A percentile compares a stretch with the other conserved stretches of the same genome.
Conservation (phyloP, 345 rosid species). For the Turritis glabra region DNA sequence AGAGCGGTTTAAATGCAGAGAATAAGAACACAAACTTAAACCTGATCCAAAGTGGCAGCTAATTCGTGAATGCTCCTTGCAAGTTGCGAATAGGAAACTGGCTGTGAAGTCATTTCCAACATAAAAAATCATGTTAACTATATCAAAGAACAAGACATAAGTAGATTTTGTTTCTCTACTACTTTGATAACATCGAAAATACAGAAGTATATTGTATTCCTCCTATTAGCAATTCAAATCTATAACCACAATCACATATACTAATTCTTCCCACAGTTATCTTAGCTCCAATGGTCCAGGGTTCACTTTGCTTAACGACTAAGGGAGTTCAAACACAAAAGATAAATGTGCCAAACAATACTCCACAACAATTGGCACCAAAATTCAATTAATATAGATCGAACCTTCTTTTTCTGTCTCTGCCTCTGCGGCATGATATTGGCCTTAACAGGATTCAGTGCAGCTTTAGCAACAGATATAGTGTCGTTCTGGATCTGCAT, state of each 20-base stretch:
- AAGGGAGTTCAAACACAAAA: not conserved
- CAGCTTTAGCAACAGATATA: conserved; percentile 88
- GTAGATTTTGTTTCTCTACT: not conserved
- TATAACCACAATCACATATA: not conserved
- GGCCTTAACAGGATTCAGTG: conserved; percentile 64
- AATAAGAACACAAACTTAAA: conserved; percentile 27
- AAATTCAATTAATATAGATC: not conserved
- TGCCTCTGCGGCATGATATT: conserved; percentile 77
- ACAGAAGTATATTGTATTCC: not conserved
- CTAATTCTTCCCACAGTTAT: not conserved
- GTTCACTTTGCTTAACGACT: not conserved
- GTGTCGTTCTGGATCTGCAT: conserved; percentile 96
- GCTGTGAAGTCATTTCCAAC: conserved; percentile 50
- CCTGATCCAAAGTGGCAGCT: conserved; percentile 97
- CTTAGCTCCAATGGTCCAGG: not conserved
- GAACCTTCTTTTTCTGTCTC: conserved; percentile 60
- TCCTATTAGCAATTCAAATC: conserved; percentile 1
- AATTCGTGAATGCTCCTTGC: conserved; percentile 99
- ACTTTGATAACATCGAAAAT: not conserved
- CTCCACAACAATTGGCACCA: not conserved
- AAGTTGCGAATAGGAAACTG: conserved; percentile 95
- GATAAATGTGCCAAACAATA: not conserved
- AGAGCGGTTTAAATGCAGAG: not conserved
- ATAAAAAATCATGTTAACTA: conserved; percentile 1
- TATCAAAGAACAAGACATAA: not conserved